A percentile compares a stretch with the other conserved stretches of the same genome.
These are phyloP conservation scores for Camelina hispida DNA, from an alignment of 345 rosid species.

Conservation along the genomic window DNA sequence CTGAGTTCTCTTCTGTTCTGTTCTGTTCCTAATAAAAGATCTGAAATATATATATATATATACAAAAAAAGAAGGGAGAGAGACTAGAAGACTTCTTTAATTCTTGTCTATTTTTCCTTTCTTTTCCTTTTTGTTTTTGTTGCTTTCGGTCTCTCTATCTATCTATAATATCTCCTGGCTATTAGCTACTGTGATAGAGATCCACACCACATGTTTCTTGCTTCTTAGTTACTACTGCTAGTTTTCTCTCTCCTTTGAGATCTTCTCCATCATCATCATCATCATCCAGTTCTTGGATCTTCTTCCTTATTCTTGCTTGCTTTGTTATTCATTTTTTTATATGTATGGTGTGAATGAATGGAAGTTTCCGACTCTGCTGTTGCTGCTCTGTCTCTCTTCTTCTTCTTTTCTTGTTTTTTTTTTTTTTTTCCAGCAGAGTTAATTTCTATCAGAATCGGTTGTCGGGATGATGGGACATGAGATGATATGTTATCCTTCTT, in stretches of 20 bases:
- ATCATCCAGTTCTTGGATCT: conserved; percentile 17
- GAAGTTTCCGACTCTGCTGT: conserved; percentile 26
- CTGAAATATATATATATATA: not conserved
- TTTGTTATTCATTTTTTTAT: not conserved
- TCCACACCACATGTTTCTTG: conserved; percentile 51
- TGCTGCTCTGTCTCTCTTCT: not conserved
- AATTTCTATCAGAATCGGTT: no score
- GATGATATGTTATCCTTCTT: conserved; percentile 92
- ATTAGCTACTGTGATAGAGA: not conserved
- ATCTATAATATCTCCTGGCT: no score
- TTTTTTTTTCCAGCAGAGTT: no score
- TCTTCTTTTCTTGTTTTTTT: not conserved
- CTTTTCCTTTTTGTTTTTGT: no score
- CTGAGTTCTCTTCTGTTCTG: not conserved
- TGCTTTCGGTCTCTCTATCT: no score
- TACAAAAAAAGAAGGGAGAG: not conserved
- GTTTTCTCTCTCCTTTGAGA: conserved; percentile 48
- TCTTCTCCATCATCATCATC: conserved; percentile 50
- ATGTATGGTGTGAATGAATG: conserved; percentile 19
- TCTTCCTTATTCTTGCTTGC: not conserved
- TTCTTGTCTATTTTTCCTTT: not conserved
- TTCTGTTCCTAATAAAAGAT: not conserved
- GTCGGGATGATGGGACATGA: conserved; percentile 34
- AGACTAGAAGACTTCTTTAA: not conserved
- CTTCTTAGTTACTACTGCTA: not conserved